These are phyloP conservation scores for Saccharomycopsis sp. DNA, from an alignment of 805 yeast species.

Conservation along the genomic window DNA sequence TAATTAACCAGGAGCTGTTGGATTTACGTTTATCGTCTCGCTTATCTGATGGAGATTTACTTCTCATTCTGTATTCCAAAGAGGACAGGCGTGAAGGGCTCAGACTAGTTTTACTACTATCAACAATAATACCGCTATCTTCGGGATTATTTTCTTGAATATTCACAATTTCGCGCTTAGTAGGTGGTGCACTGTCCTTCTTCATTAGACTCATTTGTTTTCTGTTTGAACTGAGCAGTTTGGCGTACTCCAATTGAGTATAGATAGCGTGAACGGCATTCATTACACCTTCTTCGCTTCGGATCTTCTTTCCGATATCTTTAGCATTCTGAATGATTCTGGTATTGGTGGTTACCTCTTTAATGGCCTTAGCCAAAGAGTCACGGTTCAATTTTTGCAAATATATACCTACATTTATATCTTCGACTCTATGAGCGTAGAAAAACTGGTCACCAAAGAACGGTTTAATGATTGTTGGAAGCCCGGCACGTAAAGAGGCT, in stretches of 20 bases:
- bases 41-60: background rate
- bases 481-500: conserved; percentile 76
- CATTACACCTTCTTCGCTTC: conserved; percentile 73
- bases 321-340: conserved; percentile 65
- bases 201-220: background rate
- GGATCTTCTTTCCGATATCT: conserved; percentile 53
- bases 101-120: conserved; percentile 8
- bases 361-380: conserved; percentile 60
- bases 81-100: background rate
- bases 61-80: background rate
- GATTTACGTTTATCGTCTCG: background rate
- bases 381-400: conserved; percentile 61
- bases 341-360: conserved; percentile 57
- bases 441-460: conserved; percentile 96
- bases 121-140: no score
- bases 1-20: background rate
- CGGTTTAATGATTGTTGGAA: conserved; percentile 88
- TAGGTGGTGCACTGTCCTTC: no score
- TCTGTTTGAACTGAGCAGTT: conserved; percentile 32
- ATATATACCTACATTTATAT: conserved; percentile 76
- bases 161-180: no score
- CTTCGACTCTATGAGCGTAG: conserved; percentile 82
- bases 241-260: conserved; percentile 70
- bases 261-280: conserved; percentile 76
- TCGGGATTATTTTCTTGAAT: background rate